Evolutionary conservation across 306 rosid species (phyloP).

Genomic region (Sophora flavescens): DNA sequence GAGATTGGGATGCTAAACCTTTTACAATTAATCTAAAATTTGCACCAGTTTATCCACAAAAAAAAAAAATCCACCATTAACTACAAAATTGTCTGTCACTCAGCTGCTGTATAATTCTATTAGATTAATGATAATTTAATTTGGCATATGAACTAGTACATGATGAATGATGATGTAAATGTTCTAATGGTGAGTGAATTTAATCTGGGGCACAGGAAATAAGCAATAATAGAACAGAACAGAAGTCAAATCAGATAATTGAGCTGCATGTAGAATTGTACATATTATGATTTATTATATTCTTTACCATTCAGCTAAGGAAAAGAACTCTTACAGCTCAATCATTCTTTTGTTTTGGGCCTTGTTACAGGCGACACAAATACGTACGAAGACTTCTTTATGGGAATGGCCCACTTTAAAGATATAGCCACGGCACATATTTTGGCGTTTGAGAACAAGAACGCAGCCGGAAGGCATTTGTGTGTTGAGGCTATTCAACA

Average conservation of each 20-base stretch:
- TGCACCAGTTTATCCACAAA: too few relatives aligned
- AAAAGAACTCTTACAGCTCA: neutral
- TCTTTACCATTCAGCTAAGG: neutral
- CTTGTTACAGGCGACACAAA: constrained; percentile 66
- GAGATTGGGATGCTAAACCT: neutral
- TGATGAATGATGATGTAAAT: neutral
- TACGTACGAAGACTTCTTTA: constrained; percentile 69
- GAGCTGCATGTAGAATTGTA: neutral
- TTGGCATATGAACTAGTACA: neutral
- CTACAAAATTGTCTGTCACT: too few relatives aligned
- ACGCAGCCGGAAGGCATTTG: constrained; percentile 78
- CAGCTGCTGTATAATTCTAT: neutral
- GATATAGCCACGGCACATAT: constrained; percentile 87
- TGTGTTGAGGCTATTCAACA: constrained; percentile 83
- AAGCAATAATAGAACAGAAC: neutral
- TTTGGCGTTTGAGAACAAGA: constrained; percentile 79
- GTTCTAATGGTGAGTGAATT: neutral
- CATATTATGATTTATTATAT: neutral
- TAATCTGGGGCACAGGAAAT: neutral
- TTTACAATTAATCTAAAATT: too few relatives aligned
- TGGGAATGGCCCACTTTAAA: constrained; percentile 87
- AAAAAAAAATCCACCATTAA: too few relatives aligned
- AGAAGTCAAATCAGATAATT: neutral
- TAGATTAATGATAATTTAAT: neutral
- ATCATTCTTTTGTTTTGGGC: neutral